These are phyloP conservation scores for Scheffersomyces insectosa DNA, from an alignment of 1,139 yeast species.

Conservation along the genomic window DNA sequence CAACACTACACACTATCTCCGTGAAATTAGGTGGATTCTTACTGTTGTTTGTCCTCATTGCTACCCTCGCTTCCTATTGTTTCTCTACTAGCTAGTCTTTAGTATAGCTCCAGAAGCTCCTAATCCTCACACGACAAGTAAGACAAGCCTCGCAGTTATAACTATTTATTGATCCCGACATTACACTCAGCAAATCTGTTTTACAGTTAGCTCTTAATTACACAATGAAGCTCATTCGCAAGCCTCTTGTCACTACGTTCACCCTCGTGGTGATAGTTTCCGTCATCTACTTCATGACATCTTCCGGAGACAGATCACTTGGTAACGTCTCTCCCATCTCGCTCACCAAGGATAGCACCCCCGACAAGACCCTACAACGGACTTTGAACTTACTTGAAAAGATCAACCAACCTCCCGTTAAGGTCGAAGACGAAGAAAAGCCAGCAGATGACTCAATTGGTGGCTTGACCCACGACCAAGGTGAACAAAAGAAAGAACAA, in stretches of 20 bases:
- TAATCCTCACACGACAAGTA: too few relatives aligned
- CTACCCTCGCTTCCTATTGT: too few relatives aligned
- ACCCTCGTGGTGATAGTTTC: slow-evolving; percentile 23
- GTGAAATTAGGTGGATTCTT: too few relatives aligned
- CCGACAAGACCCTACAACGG: neutral
- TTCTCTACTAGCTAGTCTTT: too few relatives aligned
- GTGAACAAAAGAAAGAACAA: neutral
- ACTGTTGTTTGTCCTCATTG: too few relatives aligned
- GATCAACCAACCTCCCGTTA: neutral
- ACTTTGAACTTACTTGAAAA: too few relatives aligned
- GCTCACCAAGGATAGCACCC: slow-evolving; percentile 6
- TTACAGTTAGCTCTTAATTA: neutral
- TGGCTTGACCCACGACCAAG: neutral
- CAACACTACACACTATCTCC: too few relatives aligned
- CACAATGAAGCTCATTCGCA: slow-evolving; percentile 22
- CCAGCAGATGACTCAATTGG: slow-evolving; percentile 1
- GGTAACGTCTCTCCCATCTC: slow-evolving; percentile 28
- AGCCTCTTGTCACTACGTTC: slow-evolving; percentile 27
- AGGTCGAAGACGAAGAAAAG: neutral
- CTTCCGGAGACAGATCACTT: slow-evolving; percentile 19
- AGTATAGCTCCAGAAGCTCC: too few relatives aligned
- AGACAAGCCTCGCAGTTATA: neutral
- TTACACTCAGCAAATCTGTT: neutral
- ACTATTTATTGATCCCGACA: neutral
- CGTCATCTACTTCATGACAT: slow-evolving; percentile 28